These are phyloP conservation scores for Albugo candida DNA, from an alignment of 352 stramenopile genomes.

Conservation along the genomic window DNA sequence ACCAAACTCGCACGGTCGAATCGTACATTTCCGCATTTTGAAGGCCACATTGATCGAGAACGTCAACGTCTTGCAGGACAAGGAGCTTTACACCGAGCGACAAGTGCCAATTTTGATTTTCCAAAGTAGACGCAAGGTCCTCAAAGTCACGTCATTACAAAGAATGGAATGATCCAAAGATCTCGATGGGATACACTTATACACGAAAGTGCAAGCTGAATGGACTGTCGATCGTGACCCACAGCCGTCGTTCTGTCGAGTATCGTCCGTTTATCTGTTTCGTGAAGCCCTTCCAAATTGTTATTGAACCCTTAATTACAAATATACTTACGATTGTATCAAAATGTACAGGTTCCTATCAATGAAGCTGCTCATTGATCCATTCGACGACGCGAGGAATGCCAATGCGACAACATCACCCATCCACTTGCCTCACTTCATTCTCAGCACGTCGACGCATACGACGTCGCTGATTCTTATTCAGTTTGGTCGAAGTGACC, in stretches of 20 bases:
- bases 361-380: background rate
- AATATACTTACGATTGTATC: background rate
- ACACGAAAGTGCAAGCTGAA: no score
- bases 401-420: slow-evolving; percentile 3
- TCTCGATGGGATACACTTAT: no score
- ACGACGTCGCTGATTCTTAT: slow-evolving; percentile 62
- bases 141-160: background rate
- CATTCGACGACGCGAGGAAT: background rate
- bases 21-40: slow-evolving; percentile 55
- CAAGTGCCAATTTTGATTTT: no score
- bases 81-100: no score
- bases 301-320: background rate
- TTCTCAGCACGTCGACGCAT: slow-evolving; percentile 65
- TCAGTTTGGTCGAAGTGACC: slow-evolving; percentile 23
- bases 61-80: slow-evolving; percentile 17
- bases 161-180: background rate
- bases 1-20: slow-evolving; percentile 61
- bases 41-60: slow-evolving; percentile 53
- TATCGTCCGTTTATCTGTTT: no score
- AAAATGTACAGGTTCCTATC: background rate
- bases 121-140: background rate
- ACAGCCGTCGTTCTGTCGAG: no score
- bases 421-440: slow-evolving; percentile 17
- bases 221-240: no score
- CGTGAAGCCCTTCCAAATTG: no score